Evolutionary conservation across 306 rosid genomes (phyloP).

Genomic region (Sicyos baderoa): DNA sequence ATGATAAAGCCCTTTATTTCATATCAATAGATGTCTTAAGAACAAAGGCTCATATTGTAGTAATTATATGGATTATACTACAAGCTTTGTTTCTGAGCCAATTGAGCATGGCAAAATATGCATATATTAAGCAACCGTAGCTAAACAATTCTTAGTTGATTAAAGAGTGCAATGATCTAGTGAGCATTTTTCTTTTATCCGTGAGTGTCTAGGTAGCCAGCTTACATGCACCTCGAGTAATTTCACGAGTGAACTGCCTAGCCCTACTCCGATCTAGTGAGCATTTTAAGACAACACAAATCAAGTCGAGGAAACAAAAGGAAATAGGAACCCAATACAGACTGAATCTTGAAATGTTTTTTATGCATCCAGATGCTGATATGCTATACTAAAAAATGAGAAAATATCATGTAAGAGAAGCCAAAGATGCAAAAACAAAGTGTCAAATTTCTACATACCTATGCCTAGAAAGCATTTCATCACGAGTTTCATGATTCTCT

Average conservation of each 20-base stretch:
- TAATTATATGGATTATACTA: neutral
- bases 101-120: neutral
- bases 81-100: neutral
- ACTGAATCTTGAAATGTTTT: neutral
- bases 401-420: slow-evolving; percentile 3
- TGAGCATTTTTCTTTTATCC: too few species aligned
- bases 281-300: neutral
- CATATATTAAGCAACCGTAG: neutral
- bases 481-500: slow-evolving; percentile 52
- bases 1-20: too few species aligned
- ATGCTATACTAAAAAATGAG: neutral
- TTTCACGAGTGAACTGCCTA: too few species aligned
- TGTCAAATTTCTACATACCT: slow-evolving; percentile 25
- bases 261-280: too few species aligned
- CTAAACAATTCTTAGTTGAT: neutral
- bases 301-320: neutral
- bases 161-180: neutral
- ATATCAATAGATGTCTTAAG: neutral
- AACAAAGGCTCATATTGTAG: neutral
- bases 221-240: too few species aligned
- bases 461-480: slow-evolving; percentile 67
- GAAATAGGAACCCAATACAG: too few species aligned
- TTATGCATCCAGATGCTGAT: neutral
- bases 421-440: neutral
- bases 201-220: too few species aligned